Conservation (phyloP, 2,329 filamentous ascomycete species). For the Penicillium palitans region DNA sequence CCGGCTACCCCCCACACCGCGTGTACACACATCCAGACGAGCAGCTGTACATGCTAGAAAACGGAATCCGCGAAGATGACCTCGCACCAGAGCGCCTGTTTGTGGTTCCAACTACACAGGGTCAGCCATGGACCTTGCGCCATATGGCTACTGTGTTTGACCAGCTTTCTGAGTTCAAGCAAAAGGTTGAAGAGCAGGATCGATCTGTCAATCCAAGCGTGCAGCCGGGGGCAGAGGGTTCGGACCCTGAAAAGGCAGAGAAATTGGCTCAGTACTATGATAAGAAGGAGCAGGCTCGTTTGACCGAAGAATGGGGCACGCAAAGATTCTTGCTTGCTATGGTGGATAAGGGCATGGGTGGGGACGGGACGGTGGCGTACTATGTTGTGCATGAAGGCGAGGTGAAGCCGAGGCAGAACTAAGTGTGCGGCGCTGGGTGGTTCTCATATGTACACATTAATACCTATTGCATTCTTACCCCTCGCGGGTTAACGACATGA, state of each 20-base stretch:
- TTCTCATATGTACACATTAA: constrained; percentile 5
- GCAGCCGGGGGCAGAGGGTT: constrained; percentile 6
- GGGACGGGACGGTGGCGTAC: constrained; percentile 64
- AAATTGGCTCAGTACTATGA: constrained; percentile 37
- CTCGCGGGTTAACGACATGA: neutral
- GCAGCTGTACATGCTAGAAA: constrained; percentile 60
- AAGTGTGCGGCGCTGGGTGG: neutral
- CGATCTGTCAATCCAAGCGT: constrained; percentile 8
- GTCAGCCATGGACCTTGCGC: constrained; percentile 61
- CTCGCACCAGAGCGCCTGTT: constrained; percentile 56
- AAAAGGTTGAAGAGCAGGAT: constrained; percentile 4
- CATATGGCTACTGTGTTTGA: constrained; percentile 60
- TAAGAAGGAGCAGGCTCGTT: constrained; percentile 26
- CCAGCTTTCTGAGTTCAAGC: constrained; percentile 2
- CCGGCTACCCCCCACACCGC: constrained; percentile 60
- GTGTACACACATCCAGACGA: constrained; percentile 66
- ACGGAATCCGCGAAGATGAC: constrained; percentile 49
- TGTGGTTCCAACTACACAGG: constrained; percentile 59
- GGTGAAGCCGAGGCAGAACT: constrained; percentile 66
- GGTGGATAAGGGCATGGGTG: constrained; percentile 50
- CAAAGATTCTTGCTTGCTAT: constrained; percentile 61
- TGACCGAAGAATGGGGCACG: constrained; percentile 43
- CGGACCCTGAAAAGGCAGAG: constrained; percentile 26
- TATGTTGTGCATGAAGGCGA: constrained; percentile 65
- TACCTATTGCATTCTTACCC: constrained; percentile 3